Percentiles rank a stretch among this genome's conserved stretches.
Conservation (phyloP, 2,329 filamentous ascomycete genomes). For the Cordyceps militaris region DNA sequence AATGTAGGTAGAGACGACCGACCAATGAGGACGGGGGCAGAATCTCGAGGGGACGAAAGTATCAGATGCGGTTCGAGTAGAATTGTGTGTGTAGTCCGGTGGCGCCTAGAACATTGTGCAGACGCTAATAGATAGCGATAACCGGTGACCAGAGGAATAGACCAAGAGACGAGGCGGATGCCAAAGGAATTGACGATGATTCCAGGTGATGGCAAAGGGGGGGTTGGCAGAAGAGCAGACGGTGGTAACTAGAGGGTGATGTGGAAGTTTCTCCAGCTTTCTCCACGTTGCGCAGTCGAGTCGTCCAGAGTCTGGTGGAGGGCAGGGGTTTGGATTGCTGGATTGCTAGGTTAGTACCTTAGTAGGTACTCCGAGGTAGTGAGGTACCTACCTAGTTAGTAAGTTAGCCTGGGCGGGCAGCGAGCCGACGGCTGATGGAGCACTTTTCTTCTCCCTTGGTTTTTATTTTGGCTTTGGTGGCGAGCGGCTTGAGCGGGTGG, state of each 20-base stretch:
- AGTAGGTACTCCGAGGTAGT: no score
- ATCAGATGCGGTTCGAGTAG: conserved; percentile 6
- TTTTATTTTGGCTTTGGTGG: no score
- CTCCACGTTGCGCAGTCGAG: conserved; percentile 22
- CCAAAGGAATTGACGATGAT: conserved; percentile 20
- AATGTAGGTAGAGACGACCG: neutral
- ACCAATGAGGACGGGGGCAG: neutral
- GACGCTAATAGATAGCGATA: conserved; percentile 26
- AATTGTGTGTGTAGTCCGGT: conserved; percentile 16
- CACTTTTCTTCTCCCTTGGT: no score
- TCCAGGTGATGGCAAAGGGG: conserved; percentile 20
- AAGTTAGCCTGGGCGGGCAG: no score
- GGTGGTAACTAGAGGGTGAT: conserved; percentile 32
- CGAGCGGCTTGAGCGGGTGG: no score
- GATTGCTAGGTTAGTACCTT: no score
- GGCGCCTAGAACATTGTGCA: conserved; percentile 34
- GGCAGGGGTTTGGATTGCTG: no score
- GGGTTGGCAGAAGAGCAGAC: conserved; percentile 20
- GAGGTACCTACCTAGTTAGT: no score
- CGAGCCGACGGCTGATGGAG: no score
- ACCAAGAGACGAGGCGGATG: conserved; percentile 33
- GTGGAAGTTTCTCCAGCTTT: conserved; percentile 35
- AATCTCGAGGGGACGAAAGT: neutral
- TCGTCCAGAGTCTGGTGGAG: conserved; percentile 4
- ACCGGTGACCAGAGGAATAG: conserved; percentile 34